phyloP scores from a whole-genome alignment of 345 rosid genomes.

The Iberis pinnata region DNA sequence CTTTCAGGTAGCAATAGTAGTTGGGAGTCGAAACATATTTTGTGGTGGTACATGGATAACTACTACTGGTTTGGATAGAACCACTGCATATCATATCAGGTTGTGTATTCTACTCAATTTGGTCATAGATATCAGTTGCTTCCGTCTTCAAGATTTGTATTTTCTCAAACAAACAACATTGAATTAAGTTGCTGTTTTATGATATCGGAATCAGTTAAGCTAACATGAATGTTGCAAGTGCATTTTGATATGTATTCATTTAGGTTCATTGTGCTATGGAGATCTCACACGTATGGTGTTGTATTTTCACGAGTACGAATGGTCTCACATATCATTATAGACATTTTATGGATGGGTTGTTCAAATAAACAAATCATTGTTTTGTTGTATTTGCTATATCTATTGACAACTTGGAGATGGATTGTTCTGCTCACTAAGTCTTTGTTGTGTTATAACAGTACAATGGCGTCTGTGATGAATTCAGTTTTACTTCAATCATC shows the following conservation, averaged over 20 bases:
- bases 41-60: constrained; percentile 76
- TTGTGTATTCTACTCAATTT: constrained; percentile 27
- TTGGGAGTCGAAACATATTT: constrained; percentile 84
- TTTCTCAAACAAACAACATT: no score
- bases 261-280: no score
- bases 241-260: no score
- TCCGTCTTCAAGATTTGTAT: constrained; percentile 6
- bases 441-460: constrained; percentile 40
- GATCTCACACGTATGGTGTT: no score
- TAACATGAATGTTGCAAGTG: not conserved
- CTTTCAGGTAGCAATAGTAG: constrained; percentile 73
- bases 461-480: constrained; percentile 96
- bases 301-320: no score
- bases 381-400: not conserved
- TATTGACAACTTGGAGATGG: not conserved
- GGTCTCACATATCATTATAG: no score
- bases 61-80: constrained; percentile 73
- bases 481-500: constrained; percentile 77
- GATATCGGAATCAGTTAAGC: no score
- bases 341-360: no score
- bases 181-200: no score
- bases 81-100: constrained; percentile 82
- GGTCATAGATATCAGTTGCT: not conserved
- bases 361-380: no score
- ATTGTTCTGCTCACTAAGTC: constrained; percentile 13